Conservation (phyloP, 2,329 filamentous ascomycete genomes). For the Calonectria pteridis region DNA sequence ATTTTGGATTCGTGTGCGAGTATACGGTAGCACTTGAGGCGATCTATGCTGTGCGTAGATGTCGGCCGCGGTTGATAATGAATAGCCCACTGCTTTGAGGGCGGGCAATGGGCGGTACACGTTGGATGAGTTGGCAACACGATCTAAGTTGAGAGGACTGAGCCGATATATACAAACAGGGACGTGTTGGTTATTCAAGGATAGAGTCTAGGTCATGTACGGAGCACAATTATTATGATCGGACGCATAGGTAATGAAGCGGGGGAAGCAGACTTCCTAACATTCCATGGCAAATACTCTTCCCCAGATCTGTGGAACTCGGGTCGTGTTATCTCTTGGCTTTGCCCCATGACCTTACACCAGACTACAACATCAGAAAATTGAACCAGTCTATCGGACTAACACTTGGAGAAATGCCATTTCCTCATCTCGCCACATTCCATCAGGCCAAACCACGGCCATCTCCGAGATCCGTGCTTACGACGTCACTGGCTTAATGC, state of each 20-base stretch:
- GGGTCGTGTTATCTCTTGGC: not conserved
- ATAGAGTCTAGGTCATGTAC: not conserved
- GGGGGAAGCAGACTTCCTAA: not conserved
- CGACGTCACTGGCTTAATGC: constrained; percentile 24
- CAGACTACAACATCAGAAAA: not conserved
- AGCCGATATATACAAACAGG: not conserved
- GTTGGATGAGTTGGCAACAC: not conserved
- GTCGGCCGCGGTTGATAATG: constrained; percentile 6
- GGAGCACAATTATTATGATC: not conserved
- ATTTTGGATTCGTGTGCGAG: not conserved
- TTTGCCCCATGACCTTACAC: not conserved
- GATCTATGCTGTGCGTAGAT: constrained; percentile 14
- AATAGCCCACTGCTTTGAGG: not conserved
- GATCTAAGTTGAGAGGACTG: not conserved
- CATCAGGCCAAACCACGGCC: not conserved
- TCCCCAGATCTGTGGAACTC: not conserved
- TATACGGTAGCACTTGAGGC: not conserved
- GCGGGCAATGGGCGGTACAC: not conserved
- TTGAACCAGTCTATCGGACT: not conserved
- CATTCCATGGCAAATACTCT: not conserved
- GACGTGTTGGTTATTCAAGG: not conserved
- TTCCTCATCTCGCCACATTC: not conserved
- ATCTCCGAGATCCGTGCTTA: constrained; percentile 21
- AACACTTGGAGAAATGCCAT: not conserved
- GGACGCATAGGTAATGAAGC: not conserved